Evolutionary conservation across 129 eudicot genomes (phyloP).

Genomic region (Ambrosia artemisiifolia): DNA sequence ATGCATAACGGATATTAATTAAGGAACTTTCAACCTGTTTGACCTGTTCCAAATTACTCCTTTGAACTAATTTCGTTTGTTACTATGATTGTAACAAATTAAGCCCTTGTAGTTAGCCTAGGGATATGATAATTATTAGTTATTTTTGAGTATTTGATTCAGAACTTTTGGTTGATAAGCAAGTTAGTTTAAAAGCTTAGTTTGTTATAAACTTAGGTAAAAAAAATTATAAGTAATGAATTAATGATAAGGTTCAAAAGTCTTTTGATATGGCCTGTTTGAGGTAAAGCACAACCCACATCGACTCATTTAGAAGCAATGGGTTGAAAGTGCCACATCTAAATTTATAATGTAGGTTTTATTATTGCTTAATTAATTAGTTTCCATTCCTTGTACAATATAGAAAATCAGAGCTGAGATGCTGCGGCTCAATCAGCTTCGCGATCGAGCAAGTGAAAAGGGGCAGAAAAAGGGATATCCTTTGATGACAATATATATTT

Average conservation of each 20-base stretch:
- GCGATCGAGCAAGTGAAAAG: conserved; percentile 80
- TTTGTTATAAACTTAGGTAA: background rate
- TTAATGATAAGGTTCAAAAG: background rate
- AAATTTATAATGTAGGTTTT: conserved; percentile 5
- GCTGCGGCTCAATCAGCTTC: conserved; percentile 69
- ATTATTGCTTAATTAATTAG: conserved; percentile 12
- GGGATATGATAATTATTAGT: background rate
- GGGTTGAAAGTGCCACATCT: background rate
- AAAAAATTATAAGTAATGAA: background rate
- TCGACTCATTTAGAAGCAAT: background rate
- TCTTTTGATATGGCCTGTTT: background rate
- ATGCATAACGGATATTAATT: background rate
- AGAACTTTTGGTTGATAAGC: background rate
- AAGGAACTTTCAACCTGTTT: background rate
- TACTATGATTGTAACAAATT: background rate
- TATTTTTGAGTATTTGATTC: background rate
- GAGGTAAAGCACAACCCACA: background rate
- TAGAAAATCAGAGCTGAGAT: conserved; percentile 75
- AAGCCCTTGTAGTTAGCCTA: background rate
- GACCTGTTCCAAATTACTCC: background rate
- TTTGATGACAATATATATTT: conserved; percentile 27
- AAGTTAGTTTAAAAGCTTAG: background rate
- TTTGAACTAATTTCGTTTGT: background rate
- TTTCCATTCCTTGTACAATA: conserved; percentile 19
- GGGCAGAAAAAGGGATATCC: conserved; percentile 93